phyloP scores from a whole-genome alignment of 768 basidiomycete genomes.

The Mycena alexandri region DNA sequence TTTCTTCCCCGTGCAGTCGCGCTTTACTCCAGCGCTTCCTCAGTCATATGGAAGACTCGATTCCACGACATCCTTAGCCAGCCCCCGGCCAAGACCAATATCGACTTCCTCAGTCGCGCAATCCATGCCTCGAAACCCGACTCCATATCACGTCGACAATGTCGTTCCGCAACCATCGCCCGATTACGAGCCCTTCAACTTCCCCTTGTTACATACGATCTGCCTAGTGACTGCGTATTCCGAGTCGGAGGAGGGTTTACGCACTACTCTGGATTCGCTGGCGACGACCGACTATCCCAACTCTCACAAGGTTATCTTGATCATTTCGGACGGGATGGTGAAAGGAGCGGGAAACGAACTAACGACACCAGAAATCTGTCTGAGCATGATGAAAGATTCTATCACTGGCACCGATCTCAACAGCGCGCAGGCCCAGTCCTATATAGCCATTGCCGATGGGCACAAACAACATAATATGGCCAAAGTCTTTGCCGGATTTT shows the following conservation, averaged over 20 bases:
- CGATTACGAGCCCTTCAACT: constrained; percentile 96
- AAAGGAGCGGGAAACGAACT: constrained; percentile 92
- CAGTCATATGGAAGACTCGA: constrained; percentile 20
- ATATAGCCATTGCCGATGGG: constrained; percentile 98
- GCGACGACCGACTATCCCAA: constrained; percentile 99
- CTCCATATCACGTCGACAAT: constrained; percentile 68
- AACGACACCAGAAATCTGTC: constrained; percentile 93
- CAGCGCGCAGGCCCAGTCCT: constrained; percentile 94
- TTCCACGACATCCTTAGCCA: background rate
- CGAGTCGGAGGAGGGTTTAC: constrained; percentile 94
- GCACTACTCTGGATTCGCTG: constrained; percentile 96
- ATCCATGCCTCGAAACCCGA: constrained; percentile 78
- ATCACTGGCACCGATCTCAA: constrained; percentile 72
- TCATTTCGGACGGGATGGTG: constrained; percentile 99
- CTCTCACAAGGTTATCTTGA: constrained; percentile 94
- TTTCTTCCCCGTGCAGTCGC: constrained; percentile 76
- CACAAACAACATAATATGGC: constrained; percentile 99
- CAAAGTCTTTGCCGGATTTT: constrained; percentile 97
- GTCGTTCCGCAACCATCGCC: constrained; percentile 95
- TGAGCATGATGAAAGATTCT: constrained; percentile 97
- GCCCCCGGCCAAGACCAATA: constrained; percentile 65
- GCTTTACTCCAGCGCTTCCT: constrained; percentile 70
- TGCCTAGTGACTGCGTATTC: constrained; percentile 99
- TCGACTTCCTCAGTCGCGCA: constrained; percentile 67
- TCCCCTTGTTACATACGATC: constrained; percentile 93